Evolutionary conservation across 192 early-diverging fungal species (phyloP).

Genomic region (Spizellomyces punctatus): DNA sequence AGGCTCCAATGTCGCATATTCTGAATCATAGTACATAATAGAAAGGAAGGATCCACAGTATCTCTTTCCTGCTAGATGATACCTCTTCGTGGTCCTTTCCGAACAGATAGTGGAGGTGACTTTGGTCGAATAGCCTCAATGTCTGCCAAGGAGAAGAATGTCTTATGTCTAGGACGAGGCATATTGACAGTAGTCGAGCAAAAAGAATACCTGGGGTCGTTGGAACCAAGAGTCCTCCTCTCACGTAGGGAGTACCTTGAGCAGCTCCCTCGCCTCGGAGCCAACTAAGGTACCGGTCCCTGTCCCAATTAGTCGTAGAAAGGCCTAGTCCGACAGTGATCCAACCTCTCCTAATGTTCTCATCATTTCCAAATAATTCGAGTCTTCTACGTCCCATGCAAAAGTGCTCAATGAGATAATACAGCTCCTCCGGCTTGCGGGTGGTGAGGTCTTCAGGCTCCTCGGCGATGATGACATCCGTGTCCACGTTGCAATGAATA

Average conservation of each 20-base stretch:
- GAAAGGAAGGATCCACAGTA: too few species aligned
- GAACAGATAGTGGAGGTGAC: too few species aligned
- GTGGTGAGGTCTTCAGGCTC: slow-evolving; percentile 46
- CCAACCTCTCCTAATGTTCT: slow-evolving; percentile 66
- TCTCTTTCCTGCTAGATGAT: too few species aligned
- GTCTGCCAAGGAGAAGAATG: too few species aligned
- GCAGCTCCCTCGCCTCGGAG: background rate
- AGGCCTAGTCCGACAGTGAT: slow-evolving; percentile 55
- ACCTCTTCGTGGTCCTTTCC: too few species aligned
- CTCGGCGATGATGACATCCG: slow-evolving; percentile 67
- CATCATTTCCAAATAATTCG: slow-evolving; percentile 62
- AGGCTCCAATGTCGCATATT: too few species aligned
- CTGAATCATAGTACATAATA: too few species aligned
- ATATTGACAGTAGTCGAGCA: too few species aligned
- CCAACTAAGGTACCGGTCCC: slow-evolving; percentile 29
- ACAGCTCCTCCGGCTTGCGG: slow-evolving; percentile 62
- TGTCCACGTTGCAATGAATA: slow-evolving; percentile 73
- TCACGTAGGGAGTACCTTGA: background rate
- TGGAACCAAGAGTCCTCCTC: background rate
- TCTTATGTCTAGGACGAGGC: too few species aligned
- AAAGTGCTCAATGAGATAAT: slow-evolving; percentile 67
- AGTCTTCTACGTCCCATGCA: slow-evolving; percentile 64
- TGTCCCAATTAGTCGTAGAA: slow-evolving; percentile 50
- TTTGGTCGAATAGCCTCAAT: too few species aligned
- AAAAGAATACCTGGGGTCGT: background rate